A percentile compares a stretch with the other conserved stretches of the same genome.
Conservation (phyloP, 2,329 filamentous ascomycete species). For the Colletotrichum tofieldiae region DNA sequence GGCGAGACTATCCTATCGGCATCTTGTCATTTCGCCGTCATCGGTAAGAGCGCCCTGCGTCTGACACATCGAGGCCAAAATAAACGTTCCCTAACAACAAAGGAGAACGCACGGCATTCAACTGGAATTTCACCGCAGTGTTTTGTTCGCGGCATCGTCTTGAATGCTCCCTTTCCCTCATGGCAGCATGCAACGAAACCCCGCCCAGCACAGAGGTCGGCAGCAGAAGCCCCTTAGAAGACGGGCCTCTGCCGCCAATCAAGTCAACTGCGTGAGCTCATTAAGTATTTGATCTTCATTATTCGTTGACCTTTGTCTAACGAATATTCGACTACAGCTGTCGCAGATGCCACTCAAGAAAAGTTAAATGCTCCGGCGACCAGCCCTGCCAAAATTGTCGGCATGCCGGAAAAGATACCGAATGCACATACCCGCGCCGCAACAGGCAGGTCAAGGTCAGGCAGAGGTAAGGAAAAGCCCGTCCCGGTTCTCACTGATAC, state of each 20-base stretch:
- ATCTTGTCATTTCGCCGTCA: constrained; percentile 41
- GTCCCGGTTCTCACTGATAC: constrained; percentile 44
- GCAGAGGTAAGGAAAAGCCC: constrained; percentile 47
- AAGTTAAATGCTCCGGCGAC: constrained; percentile 55
- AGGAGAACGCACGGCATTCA: neutral
- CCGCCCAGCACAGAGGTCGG: constrained; percentile 30
- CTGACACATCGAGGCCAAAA: constrained; percentile 26
- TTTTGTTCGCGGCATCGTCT: constrained; percentile 14
- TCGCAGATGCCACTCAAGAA: constrained; percentile 52
- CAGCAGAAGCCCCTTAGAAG: constrained; percentile 31
- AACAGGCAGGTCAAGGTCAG: constrained; percentile 53
- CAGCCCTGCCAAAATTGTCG: constrained; percentile 53
- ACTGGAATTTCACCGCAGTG: neutral
- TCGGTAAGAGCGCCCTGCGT: constrained; percentile 20
- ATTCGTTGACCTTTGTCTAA: constrained; percentile 39
- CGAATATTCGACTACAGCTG: constrained; percentile 33
- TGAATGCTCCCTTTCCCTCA: constrained; percentile 19
- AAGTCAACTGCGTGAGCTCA: constrained; percentile 43
- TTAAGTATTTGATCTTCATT: too few relatives aligned
- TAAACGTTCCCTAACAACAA: neutral
- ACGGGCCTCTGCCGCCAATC: constrained; percentile 40
- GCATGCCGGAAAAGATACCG: constrained; percentile 49
- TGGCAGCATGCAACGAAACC: constrained; percentile 38
- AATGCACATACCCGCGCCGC: constrained; percentile 54
- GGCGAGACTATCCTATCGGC: constrained; percentile 32